These are phyloP conservation scores for Hygrophila difformis DNA, from an alignment of 257 asterid genomes.

Conservation along the genomic window DNA sequence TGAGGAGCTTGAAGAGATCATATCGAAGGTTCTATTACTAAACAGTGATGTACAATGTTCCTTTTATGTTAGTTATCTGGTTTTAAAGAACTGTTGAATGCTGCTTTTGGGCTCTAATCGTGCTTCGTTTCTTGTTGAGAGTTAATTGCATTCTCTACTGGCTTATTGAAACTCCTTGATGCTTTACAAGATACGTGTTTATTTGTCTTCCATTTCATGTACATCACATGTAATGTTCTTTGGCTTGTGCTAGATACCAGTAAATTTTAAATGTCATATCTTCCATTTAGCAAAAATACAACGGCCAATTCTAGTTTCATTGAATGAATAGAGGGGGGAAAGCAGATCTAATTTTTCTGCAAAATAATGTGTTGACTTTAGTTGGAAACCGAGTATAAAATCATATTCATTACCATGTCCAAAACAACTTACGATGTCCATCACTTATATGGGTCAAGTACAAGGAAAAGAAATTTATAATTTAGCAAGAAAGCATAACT, in stretches of 20 bases:
- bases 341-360: not conserved
- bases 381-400: not conserved
- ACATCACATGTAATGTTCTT: not conserved
- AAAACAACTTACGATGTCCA: not conserved
- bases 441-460: not conserved
- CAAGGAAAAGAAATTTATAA: not conserved
- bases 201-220: conserved; percentile 2
- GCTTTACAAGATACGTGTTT: not conserved
- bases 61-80: conserved; percentile 13
- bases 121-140: not conserved
- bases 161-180: conserved; percentile 5
- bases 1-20: conserved; percentile 65
- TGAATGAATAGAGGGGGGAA: conserved; percentile 2
- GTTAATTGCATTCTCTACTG: conserved; percentile 1
- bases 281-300: no score
- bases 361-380: not conserved
- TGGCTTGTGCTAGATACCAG: not conserved
- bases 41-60: conserved; percentile 10
- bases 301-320: not conserved
- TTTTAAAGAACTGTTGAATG: not conserved
- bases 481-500: not conserved
- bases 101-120: not conserved
- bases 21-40: conserved; percentile 47
- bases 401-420: not conserved
- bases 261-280: not conserved